Evolutionary conservation across 2,329 filamentous ascomycete genomes (phyloP).

Genomic region (Talaromyces piceae): DNA sequence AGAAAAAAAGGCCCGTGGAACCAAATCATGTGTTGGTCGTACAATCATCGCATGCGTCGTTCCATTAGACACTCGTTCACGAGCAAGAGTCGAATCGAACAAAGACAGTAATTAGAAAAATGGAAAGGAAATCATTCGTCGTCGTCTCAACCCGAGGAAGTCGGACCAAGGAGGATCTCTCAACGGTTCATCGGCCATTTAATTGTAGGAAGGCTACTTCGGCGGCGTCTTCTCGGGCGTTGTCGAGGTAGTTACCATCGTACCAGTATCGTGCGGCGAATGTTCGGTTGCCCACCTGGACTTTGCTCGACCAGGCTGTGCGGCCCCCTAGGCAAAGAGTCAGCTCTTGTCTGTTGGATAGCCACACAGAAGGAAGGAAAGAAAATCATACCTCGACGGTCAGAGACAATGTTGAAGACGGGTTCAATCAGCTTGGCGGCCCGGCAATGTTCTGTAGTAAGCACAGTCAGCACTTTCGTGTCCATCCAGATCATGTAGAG

Average conservation of each 20-base stretch:
- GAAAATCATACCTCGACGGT: slow-evolving; percentile 57
- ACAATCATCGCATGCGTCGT: background rate
- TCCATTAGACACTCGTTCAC: background rate
- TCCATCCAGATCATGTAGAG: slow-evolving; percentile 10
- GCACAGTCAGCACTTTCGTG: slow-evolving; percentile 6
- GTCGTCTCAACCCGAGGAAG: too few relatives aligned
- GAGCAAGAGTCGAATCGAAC: background rate
- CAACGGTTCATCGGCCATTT: slow-evolving; percentile 19
- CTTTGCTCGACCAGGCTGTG: slow-evolving; percentile 81
- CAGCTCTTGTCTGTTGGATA: background rate
- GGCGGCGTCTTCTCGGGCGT: slow-evolving; percentile 85
- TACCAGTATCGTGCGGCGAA: slow-evolving; percentile 82
- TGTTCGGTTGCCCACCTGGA: slow-evolving; percentile 59
- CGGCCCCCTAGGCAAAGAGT: slow-evolving; percentile 83
- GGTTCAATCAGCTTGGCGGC: slow-evolving; percentile 48
- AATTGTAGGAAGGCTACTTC: slow-evolving; percentile 55
- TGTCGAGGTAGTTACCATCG: slow-evolving; percentile 78
- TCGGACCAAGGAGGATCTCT: too few relatives aligned
- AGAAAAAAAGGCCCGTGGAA: too few relatives aligned
- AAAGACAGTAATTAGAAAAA: too few relatives aligned
- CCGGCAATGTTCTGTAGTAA: slow-evolving; percentile 49
- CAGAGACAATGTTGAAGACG: slow-evolving; percentile 64
- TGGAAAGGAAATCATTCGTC: too few relatives aligned
- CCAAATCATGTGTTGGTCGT: background rate
- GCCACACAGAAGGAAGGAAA: slow-evolving; percentile 15